Evolutionary conservation across 495 filamentous ascomycete species (phyloP), one percentile per base, ranked within the genome.

Genomic region (Hypoxylon rickii): DNA sequence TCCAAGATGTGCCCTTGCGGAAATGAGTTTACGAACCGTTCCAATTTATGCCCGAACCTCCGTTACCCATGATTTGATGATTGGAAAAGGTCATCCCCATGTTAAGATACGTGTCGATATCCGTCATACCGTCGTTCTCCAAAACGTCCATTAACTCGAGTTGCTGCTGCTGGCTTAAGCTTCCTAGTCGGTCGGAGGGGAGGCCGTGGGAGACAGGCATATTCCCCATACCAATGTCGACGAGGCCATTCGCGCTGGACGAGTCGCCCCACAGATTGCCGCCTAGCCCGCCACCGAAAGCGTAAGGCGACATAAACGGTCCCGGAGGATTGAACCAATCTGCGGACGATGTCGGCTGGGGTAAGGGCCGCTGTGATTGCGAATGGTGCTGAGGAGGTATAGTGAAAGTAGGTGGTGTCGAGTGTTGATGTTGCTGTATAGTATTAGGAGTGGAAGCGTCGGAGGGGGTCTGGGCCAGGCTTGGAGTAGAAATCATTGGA

Each of bases 111-210:
- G 77, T 79, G 54, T 84, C 77, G 49, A 86, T 85, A 50, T 86
- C 83, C 19, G 70, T 78, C 65, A 85, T 76, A 18, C 86, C 86
- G 57, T 87, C 76, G 22, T 81, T 77, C 58, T 87, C 85, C 18
- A 89, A 68, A 31, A 81, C 79, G 22, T 80, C 76, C 83, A 89
- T 84, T 44, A 90, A 70, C 71, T 89, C 84, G 34, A 84, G 69
- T 68, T 89, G 87, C 66, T 89, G 84, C 63, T 87, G 78, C 46
- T 87, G 84, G 38, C 81, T 87, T 44, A 90, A 71, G 33, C 85
- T 88, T 36, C 84, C 81, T 34, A 82, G 78, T 7, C 86, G 75
- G 66, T 79, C 68, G 32, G 65, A 62, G 3, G 67, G 49, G 21
- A 70, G 69, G 36, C 61, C 63, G 21, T 53, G 43, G 13, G 54